Evolutionary conservation across 768 basidiomycete species (phyloP), one percentile per base, ranked within the genome.

Genomic region (Nidula microcarpa): DNA sequence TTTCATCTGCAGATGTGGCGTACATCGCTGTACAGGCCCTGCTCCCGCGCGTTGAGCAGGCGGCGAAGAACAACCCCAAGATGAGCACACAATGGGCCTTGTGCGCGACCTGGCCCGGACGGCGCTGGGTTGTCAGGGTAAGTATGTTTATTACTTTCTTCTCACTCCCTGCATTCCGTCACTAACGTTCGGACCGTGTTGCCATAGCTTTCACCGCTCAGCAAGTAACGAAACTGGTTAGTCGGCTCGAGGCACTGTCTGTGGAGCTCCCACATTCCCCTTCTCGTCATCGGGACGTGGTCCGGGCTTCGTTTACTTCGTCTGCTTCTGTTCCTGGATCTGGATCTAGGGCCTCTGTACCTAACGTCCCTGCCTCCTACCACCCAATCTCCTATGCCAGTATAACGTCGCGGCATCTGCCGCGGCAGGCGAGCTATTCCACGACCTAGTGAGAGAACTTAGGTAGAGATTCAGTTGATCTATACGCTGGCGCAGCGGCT

Each of bases 401-500:
- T 23, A 23, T 23, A 23, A 23, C 23, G 23, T 23, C 23, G 23
- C 23, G 23, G 23, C 23, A 23, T 23, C 23, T 4, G 23, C 23
- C 23, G 23, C 23, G 23, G 23, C 23, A 23, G 23, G 23, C 23
- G 23, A 47, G 47, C 16, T 17, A 55, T 51, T 82, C 64, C 75
- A 75, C 45, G 76, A 78, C 18, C 75, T 90, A 14, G 87, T 87
- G 17, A 76, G 75, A 58, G 88, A 89, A 65, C 89, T 89, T 55
- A 87, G 87, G 75, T 89, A 16, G 84, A 87, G 51, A 72, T 87
- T 33, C 76, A 83, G 43, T 63, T 89, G 30, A 80, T 89, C 44
- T 79, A 87, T 61, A 84, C 85, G 3, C 76, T 89, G 43, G 83
- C 80, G 39, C 82, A 86, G 55, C 77, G 86, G 48, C 71, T 89